These are phyloP conservation scores for Kandelia obovata DNA, from an alignment of 345 rosid species.

Conservation along the genomic window DNA sequence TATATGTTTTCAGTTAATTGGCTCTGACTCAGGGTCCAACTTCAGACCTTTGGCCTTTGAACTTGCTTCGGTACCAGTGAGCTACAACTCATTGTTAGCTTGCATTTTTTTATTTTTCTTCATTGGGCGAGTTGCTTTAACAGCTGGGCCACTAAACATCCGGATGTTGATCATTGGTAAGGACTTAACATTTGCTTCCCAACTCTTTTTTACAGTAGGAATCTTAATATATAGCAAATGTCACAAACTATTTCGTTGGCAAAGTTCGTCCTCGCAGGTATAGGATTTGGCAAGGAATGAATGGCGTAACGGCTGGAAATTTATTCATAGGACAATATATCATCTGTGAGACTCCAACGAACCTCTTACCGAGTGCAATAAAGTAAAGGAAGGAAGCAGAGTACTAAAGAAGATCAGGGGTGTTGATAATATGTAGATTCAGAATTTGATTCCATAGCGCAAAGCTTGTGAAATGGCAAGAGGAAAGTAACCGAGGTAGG, in stretches of 20 bases:
- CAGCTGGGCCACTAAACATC: conserved; percentile 3
- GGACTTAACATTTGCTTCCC: conserved; percentile 21
- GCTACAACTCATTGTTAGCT: too few relatives aligned
- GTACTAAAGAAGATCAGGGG: too few relatives aligned
- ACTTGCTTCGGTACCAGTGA: conserved; percentile 3
- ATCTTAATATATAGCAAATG: conserved; percentile 12
- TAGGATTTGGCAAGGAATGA: conserved; percentile 15
- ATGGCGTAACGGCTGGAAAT: background rate
- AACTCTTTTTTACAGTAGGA: conserved; percentile 20
- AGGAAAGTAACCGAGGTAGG: conserved; percentile 1
- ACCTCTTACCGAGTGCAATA: too few relatives aligned
- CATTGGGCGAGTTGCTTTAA: conserved; percentile 9
- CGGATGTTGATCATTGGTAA: conserved; percentile 21
- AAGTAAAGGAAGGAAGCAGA: too few relatives aligned
- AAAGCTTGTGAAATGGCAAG: conserved; percentile 14
- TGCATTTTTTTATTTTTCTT: background rate
- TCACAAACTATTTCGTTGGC: conserved; percentile 12
- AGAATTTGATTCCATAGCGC: background rate
- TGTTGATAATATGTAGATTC: too few relatives aligned
- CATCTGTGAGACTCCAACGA: too few relatives aligned
- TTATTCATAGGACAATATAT: too few relatives aligned
- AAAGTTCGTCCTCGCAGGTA: conserved; percentile 15
- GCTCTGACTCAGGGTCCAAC: conserved; percentile 1
- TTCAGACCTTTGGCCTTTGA: conserved; percentile 18
- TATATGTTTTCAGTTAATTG: background rate